Conservation (phyloP, 2,329 filamentous ascomycete genomes). For the Colletotrichum spaethianum region DNA sequence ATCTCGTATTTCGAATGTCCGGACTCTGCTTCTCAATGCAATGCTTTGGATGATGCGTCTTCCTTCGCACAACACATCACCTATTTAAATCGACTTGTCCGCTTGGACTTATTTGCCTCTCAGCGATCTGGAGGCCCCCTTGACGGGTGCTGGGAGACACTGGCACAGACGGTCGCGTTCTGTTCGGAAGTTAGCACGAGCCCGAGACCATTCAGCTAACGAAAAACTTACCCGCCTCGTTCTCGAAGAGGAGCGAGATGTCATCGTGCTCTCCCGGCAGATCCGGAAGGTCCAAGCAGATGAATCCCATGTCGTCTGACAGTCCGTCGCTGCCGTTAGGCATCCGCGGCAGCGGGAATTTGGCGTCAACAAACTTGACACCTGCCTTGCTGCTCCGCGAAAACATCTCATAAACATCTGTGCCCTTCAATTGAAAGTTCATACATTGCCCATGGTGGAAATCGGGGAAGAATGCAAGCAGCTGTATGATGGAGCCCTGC, state of each 20-base stretch:
- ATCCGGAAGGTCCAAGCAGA: conserved; percentile 89
- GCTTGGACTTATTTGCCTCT: conserved; percentile 35
- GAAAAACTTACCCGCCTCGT: conserved; percentile 76
- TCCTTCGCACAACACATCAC: conserved; percentile 8
- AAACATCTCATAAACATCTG: conserved; percentile 84
- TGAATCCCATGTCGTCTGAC: conserved; percentile 77
- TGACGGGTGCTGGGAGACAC: conserved; percentile 70
- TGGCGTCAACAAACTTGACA: conserved; percentile 88
- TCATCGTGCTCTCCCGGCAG: conserved; percentile 95
- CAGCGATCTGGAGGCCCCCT: conserved; percentile 58
- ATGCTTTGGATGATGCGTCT: conserved; percentile 28
- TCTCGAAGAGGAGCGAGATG: conserved; percentile 88
- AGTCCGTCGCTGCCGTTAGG: conserved; percentile 64
- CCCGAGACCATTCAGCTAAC: conserved; percentile 8
- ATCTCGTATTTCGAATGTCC: conserved; percentile 40
- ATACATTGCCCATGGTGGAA: conserved; percentile 90
- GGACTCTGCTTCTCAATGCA: conserved; percentile 27
- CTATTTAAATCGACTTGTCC: conserved; percentile 12
- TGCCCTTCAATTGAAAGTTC: conserved; percentile 88
- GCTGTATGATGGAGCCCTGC: conserved; percentile 81
- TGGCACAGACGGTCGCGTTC: conserved; percentile 68
- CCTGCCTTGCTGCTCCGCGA: conserved; percentile 76
- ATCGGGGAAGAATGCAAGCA: conserved; percentile 90
- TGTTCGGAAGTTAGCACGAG: conserved; percentile 46
- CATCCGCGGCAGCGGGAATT: conserved; percentile 84